Conservation (phyloP, 768 basidiomycete species). For the Boletus reticulatus region DNA sequence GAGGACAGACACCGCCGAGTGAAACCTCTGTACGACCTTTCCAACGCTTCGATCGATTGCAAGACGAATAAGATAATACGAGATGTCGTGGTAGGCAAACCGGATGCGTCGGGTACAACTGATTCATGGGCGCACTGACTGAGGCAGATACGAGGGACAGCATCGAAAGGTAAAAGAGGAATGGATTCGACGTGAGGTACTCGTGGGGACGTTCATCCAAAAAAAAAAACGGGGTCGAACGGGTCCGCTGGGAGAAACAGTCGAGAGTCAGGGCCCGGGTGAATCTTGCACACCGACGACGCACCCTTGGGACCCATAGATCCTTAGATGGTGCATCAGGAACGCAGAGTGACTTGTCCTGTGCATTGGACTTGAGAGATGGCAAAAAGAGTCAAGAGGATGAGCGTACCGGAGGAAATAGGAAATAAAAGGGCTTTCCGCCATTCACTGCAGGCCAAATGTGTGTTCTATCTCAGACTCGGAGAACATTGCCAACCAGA, state of each 20-base stretch:
- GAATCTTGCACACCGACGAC: neutral
- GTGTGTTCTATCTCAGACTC: no score
- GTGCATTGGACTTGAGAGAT: neutral
- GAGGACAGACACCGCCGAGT: constrained; percentile 41
- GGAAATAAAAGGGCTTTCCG: constrained; percentile 51
- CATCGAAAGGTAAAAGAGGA: constrained; percentile 72
- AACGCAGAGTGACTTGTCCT: constrained; percentile 24
- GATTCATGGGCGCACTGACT: constrained; percentile 34
- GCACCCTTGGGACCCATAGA: constrained; percentile 38
- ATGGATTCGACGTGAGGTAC: constrained; percentile 56
- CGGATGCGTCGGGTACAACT: constrained; percentile 7
- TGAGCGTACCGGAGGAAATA: constrained; percentile 39
- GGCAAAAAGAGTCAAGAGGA: neutral
- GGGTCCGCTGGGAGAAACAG: constrained; percentile 19
- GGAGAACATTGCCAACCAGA: neutral
- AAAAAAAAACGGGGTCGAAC: constrained; percentile 70
- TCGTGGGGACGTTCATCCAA: constrained; percentile 54
- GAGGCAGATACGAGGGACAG: constrained; percentile 63
- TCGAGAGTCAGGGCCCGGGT: no score
- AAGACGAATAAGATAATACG: constrained; percentile 52
- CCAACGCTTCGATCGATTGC: constrained; percentile 46
- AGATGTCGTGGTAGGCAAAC: constrained; percentile 57
- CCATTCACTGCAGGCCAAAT: constrained; percentile 22
- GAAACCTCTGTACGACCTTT: constrained; percentile 38
- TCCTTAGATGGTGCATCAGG: constrained; percentile 38